Base-by-base conservation (phyloP, 2,329 filamentous ascomycete genomes). In the Microsporum ferrugineum region DNA sequence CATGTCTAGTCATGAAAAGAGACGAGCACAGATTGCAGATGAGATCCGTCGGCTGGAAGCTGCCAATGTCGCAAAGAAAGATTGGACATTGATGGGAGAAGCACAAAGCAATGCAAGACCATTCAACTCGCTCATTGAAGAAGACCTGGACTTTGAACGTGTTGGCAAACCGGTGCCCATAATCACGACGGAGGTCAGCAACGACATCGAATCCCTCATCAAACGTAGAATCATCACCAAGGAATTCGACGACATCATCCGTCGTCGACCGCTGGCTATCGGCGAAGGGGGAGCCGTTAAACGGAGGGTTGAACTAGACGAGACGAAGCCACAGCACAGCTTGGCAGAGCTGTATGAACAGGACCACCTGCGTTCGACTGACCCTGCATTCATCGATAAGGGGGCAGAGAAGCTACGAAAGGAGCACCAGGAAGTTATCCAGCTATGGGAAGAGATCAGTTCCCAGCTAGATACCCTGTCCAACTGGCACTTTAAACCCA, bases 401-500 rank as follows among this genome's bases (percentile, higher is more conserved):
- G 84, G 87, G 38, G 88, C 95, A 69, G 89, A 94, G 75, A 92
- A 91, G 75, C 77, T 90, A 29, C 84, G 84, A 66, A 87, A 86
- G 64, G 89, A 95, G 69, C 90, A 96, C 74, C 82, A 83, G 62
- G 91, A 96, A 71, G 88, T 97, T 60, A 85, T 87, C 68, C 80
- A 79, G 34, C 78, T 96, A 68, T 99, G 94, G 91, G 88, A 84
- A 67, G 87, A 88, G 39, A 81, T 96, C 59, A 86, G 83, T 69
- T 83, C 82, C 53, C 88, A 89, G 64, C 84, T 99, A 60, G 94
- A 99, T 74, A 84, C 89, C 31, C 84, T 99, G 65, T 91, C 86
- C 74, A 95, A 88, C 72, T 95, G 90, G 86, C 88, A 96, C 76
- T 96, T 96, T 82, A 91, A 89, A 74, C 94, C 94, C 60, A 95